A percentile compares a stretch with the other conserved stretches of the same genome.
Conservation (phyloP, 768 basidiomycete species). For the Rhodotorula sphaerocarpa region DNA sequence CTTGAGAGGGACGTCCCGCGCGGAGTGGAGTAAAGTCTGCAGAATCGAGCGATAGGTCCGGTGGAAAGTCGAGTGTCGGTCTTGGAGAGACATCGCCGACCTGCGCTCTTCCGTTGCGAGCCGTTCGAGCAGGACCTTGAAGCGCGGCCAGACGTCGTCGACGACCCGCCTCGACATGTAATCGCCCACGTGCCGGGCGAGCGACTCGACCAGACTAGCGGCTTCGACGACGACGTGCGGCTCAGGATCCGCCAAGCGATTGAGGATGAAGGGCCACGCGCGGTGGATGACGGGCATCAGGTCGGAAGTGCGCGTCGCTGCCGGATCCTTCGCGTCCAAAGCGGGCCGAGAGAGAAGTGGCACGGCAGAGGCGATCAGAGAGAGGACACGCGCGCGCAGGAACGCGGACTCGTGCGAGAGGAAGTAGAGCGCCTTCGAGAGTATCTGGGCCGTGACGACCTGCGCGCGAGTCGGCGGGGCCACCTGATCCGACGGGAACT, state of each 20-base stretch:
- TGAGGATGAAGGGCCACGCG: conserved; percentile 90
- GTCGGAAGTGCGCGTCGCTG: conserved; percentile 52
- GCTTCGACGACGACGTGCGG: conserved; percentile 72
- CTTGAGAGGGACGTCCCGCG: conserved; percentile 58
- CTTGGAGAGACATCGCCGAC: conserved; percentile 56
- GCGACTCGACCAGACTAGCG: conserved; percentile 60
- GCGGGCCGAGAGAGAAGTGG: conserved; percentile 51
- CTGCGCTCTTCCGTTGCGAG: conserved; percentile 59
- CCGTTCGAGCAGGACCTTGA: conserved; percentile 54
- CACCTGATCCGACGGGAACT: conserved; percentile 42
- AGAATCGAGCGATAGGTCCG: conserved; percentile 69
- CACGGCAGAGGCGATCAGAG: conserved; percentile 63
- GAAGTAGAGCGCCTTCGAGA: conserved; percentile 78
- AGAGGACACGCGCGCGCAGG: conserved; percentile 74
- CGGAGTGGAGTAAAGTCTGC: conserved; percentile 61
- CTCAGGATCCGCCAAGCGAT: conserved; percentile 58
- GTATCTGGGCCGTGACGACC: conserved; percentile 69
- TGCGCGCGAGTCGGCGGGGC: conserved; percentile 59
- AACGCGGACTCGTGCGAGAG: conserved; percentile 79
- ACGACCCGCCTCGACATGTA: conserved; percentile 80
- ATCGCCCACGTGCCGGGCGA: conserved; percentile 63
- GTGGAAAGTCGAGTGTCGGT: conserved; percentile 71
- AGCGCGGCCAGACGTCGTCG: conserved; percentile 89
- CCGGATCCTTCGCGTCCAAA: conserved; percentile 27
- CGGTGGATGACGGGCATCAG: conserved; percentile 76